Base-by-base conservation (phyloP, 495 filamentous ascomycete genomes). In the Bombardia bombarda region DNA sequence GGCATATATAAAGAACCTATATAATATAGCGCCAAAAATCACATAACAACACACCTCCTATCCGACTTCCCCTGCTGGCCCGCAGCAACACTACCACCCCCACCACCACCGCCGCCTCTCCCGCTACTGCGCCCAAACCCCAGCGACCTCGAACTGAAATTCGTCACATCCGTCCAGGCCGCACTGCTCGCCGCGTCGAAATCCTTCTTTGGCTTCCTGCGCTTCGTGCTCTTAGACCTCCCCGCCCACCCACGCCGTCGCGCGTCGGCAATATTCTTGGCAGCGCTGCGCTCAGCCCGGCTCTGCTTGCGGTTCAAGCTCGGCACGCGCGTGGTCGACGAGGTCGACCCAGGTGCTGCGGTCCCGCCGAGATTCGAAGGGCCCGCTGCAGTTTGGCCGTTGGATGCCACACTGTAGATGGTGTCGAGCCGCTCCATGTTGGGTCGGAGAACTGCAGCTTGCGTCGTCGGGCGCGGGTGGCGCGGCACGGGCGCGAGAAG, bases 401-500 rank as follows among this genome's bases (percentile, higher is more conserved):
- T 66, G 48, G 84, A 83, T 0, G 84, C 84, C 10, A 92, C 66
- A 25, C 79, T 79, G 57, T 88, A 92, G 55, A 95, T 90, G 0
- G 86, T 92, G 41, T 83, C 87, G 19, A 93, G 69, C 77, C 83
- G 85, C 40, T 71, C 68, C 20, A 67, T 66, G 1, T 65, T 56
- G 16, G 75, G 73, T 8, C 71, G 67, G 16, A 70, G 57, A 38
- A 65, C 43, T 24, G 59, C 53, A 24, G 56, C 55, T 25, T 60
- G 62, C 4, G 60, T 58, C 21, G 57, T 52, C 8, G 59, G 56
- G 10, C 63, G 55, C 17, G 69, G 70, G 48, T 66, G 70, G 10
- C 58, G 62, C 39, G 65, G 62, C 16, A 64, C 56, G 18, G 64
- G 68, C 17, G 62, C 67, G 26, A 67, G 59, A 38, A 70, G 60